phyloP scores from a whole-genome alignment of 768 basidiomycete genomes.

The Rhizopogon salebrosus region DNA sequence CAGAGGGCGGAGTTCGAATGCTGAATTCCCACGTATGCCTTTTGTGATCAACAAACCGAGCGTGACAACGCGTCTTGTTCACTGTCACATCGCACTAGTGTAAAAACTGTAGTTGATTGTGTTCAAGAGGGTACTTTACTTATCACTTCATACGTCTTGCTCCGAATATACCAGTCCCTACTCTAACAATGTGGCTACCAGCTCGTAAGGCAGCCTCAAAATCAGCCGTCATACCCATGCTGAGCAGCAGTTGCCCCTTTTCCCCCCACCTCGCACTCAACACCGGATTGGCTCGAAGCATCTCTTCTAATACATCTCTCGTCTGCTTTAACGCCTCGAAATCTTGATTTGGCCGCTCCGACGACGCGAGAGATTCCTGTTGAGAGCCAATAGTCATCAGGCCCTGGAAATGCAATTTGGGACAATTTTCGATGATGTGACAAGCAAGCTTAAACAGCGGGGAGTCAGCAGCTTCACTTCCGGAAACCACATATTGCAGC shows the following conservation, averaged over 20 bases:
- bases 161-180: constrained; percentile 90
- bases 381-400: constrained; percentile 96
- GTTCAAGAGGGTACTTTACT: no score
- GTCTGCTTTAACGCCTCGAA: constrained; percentile 68
- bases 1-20: constrained; percentile 22
- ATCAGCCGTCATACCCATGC: constrained; percentile 98
- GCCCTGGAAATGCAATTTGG: constrained; percentile 71
- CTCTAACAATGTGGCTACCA: constrained; percentile 85
- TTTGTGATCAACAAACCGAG: constrained; percentile 24
- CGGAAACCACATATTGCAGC: constrained; percentile 49
- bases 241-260: constrained; percentile 52
- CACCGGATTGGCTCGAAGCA: constrained; percentile 30
- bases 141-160: constrained; percentile 51
- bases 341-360: constrained; percentile 55
- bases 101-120: neutral
- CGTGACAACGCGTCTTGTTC: constrained; percentile 26
- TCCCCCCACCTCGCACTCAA: constrained; percentile 39
- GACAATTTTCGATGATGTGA: constrained; percentile 69
- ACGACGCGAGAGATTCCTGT: constrained; percentile 51
- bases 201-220: constrained; percentile 81
- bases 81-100: constrained; percentile 21
- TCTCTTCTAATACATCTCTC: constrained; percentile 48
- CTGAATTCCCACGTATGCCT: constrained; percentile 16
- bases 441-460: constrained; percentile 65
- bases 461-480: constrained; percentile 25